phyloP scores from a whole-genome alignment of 306 rosid species.

The Acmispon strigosus region DNA sequence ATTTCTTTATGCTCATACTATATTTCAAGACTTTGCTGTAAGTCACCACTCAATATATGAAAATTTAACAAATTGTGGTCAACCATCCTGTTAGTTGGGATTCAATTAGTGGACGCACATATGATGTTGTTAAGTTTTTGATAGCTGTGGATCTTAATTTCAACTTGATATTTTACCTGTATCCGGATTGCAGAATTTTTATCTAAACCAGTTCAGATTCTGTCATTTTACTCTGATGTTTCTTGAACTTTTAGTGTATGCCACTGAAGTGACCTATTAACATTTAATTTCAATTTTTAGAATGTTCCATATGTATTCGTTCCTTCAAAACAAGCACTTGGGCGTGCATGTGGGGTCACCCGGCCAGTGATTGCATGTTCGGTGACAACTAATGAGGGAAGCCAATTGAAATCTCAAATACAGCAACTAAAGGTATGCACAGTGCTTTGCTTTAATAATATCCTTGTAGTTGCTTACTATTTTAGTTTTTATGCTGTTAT shows the following conservation, averaged over 20 bases:
- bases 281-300: slow-evolving; percentile 30
- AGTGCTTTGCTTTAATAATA: background rate
- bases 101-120: background rate
- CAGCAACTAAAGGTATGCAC: slow-evolving; percentile 71
- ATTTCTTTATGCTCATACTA: no score
- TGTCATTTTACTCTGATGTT: background rate
- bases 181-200: background rate
- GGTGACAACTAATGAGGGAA: slow-evolving; percentile 87
- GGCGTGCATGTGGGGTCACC: slow-evolving; percentile 92
- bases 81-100: background rate
- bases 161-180: background rate
- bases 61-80: background rate
- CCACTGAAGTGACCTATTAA: background rate
- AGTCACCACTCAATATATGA: no score
- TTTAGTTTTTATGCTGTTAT: background rate
- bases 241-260: background rate
- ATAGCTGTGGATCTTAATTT: background rate
- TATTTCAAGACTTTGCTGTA: no score
- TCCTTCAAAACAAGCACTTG: slow-evolving; percentile 93
- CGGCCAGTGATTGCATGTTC: slow-evolving; percentile 94
- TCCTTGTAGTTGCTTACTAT: background rate
- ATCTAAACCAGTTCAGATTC: background rate
- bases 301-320: slow-evolving; percentile 88
- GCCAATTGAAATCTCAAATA: slow-evolving; percentile 87
- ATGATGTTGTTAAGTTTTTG: background rate